Percentiles rank a stretch among this genome's conserved stretches.
These are phyloP conservation scores for Geranium rotundifolium DNA, from an alignment of 345 rosid species.

Conservation along the genomic window DNA sequence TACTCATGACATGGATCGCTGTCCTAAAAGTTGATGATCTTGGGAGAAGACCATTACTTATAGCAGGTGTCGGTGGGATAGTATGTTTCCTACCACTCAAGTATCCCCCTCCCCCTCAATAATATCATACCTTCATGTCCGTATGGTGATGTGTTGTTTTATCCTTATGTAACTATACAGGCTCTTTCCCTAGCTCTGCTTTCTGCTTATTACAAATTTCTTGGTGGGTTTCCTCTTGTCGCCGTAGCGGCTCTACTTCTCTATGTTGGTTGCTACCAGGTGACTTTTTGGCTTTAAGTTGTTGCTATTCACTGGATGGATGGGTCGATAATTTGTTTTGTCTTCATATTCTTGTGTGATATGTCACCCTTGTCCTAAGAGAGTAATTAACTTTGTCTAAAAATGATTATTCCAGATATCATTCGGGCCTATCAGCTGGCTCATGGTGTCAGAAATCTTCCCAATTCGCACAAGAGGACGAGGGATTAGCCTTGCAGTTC, in stretches of 20 bases:
- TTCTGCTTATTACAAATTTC: slow-evolving; percentile 74
- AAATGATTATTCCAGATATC: slow-evolving; percentile 46
- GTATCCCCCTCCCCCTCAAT: not conserved
- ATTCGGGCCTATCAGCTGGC: slow-evolving; percentile 98
- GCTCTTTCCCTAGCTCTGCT: slow-evolving; percentile 67
- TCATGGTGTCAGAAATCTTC: slow-evolving; percentile 94
- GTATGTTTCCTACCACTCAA: slow-evolving; percentile 25
- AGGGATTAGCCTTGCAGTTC: slow-evolving; percentile 90
- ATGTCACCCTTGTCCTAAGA: not conserved
- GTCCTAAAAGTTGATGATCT: slow-evolving; percentile 81
- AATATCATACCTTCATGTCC: not conserved
- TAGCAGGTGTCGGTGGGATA: slow-evolving; percentile 87
- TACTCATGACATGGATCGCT: slow-evolving; percentile 81
- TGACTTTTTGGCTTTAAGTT: slow-evolving; percentile 15
- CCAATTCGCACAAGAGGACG: slow-evolving; percentile 81
- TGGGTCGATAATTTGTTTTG: not conserved
- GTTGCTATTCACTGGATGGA: not conserved
- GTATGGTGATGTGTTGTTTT: not conserved
- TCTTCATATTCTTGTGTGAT: too few species aligned
- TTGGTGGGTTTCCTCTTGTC: slow-evolving; percentile 48
- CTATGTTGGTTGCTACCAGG: slow-evolving; percentile 96
- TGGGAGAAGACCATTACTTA: slow-evolving; percentile 86
- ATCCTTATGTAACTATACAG: slow-evolving; percentile 28
- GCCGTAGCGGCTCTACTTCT: slow-evolving; percentile 84
- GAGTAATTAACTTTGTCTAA: not conserved